A percentile compares a stretch with the other conserved stretches of the same genome.
phyloP scores from a whole-genome alignment of 805 yeast species.

The Teunomyces funiuensis region DNA sequence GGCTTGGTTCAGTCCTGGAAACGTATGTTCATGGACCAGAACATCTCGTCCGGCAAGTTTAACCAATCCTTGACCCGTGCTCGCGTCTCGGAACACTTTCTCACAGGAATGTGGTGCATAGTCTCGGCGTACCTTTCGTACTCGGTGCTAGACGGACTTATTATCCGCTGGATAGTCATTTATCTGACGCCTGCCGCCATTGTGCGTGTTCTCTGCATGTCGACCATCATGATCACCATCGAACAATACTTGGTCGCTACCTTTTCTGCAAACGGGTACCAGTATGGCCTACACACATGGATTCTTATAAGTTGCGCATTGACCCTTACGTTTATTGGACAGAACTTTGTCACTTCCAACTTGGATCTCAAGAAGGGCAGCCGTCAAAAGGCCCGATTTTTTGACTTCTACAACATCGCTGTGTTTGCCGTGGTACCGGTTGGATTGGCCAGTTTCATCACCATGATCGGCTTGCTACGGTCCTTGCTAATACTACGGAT shows the following conservation, averaged over 20 bases:
- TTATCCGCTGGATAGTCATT: conserved; percentile 91
- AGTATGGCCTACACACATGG: conserved; percentile 86
- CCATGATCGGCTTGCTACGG: conserved; percentile 83
- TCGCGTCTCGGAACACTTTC: conserved; percentile 53
- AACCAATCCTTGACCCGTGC: conserved; percentile 3
- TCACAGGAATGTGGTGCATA: conserved; percentile 90
- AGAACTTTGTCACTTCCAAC: conserved; percentile 84
- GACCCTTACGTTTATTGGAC: conserved; percentile 78
- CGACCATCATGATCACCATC: conserved; percentile 65
- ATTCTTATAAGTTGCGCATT: conserved; percentile 81
- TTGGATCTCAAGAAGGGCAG: conserved; percentile 49
- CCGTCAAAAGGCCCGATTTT: conserved; percentile 56
- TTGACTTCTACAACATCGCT: conserved; percentile 83
- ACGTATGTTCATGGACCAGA: conserved; percentile 23
- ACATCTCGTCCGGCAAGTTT: neutral
- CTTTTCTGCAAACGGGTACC: conserved; percentile 63
- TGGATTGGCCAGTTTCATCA: conserved; percentile 88
- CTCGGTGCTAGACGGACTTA: conserved; percentile 81
- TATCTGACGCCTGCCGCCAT: conserved; percentile 88
- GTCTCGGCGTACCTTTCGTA: conserved; percentile 85
- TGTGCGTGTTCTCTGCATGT: conserved; percentile 80
- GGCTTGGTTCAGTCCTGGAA: conserved; percentile 51
- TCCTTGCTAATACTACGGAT: conserved; percentile 72
- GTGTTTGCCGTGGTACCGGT: conserved; percentile 99
- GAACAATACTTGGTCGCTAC: conserved; percentile 68